Base-by-base conservation (phyloP, 2,329 filamentous ascomycete species). In the Fusarium chlamydosporum region DNA sequence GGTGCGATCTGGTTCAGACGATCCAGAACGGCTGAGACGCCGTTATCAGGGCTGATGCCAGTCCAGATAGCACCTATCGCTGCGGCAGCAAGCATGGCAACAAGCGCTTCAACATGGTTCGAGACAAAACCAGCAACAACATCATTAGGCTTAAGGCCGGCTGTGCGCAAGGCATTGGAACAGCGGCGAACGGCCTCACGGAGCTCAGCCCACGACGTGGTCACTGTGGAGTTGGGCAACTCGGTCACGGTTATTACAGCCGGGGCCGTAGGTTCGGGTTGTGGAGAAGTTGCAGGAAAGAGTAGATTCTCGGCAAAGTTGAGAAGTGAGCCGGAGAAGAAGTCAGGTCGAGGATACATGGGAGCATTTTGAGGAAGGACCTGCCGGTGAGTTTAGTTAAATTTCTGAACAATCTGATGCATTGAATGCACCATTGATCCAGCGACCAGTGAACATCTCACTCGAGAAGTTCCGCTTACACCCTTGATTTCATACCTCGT, bases 301-400 rank as follows among this genome's bases (percentile, higher is more conserved):
- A 99, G 88, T 55, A 98, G 84, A 78, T 99, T 99, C 81, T 98
- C 93, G 27, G 95, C 94, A 77, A 97, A 98, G 79, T 98, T 99
- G 69, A 98, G 84, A 60, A 84, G 89, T 15, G 92, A 87, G 11
- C 90, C 91, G 58, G 88, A 79, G 78, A 97, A 98, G 83, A 97
- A 98, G 62, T 89, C 83, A 9, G 95, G 94, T 26, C 93, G 89
- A 26, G 95, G 95, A 74, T 94, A 98, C 86, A 98, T 92, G 46
- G 88, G 84, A 7, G 89, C 86, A 56, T 87, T 79, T 40, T 85
- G 77, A 26, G 91, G 87, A 18, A 97, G 82, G 41, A 93, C 91
- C 90, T 94, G 73, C 16, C 27, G 26, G 31, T 10, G 12, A 41
- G n/a, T 38, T 69, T 48, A 67, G 61, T 55, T 52, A n/a, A 63